Percentiles rank a stretch among this genome's conserved stretches.
Conservation (phyloP, 306 rosid genomes). For the Pueraria montana region DNA sequence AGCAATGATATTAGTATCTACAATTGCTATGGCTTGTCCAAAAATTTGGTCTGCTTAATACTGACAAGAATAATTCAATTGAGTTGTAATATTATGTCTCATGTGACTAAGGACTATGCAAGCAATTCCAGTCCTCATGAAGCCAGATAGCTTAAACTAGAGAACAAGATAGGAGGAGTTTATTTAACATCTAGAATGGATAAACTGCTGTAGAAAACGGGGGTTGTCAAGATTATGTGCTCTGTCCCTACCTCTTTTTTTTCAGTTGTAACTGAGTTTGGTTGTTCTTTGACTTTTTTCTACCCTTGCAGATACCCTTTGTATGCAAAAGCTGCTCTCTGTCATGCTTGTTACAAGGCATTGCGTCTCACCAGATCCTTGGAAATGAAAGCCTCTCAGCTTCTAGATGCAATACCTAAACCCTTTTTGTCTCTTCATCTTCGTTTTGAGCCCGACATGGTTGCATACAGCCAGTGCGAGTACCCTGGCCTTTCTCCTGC, state of each 20-base stretch:
- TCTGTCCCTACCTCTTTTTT: neutral
- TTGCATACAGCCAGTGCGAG: conserved; percentile 92
- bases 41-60: conserved; percentile 10
- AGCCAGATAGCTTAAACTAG: neutral
- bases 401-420: conserved; percentile 90
- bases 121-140: neutral
- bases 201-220: neutral
- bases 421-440: conserved; percentile 93
- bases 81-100: conserved; percentile 14
- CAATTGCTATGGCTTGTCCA: conserved; percentile 8
- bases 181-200: conserved; percentile 4
- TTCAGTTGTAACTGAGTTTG: neutral
- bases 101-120: neutral
- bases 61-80: conserved; percentile 13
- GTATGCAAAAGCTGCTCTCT: conserved; percentile 89
- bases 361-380: conserved; percentile 76
- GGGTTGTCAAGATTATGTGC: neutral
- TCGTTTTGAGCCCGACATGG: conserved; percentile 97
- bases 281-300: neutral
- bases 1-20: neutral
- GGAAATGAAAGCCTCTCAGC: conserved; percentile 86
- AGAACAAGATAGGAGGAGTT: neutral
- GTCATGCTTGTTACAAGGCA: conserved; percentile 95
- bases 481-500: conserved; percentile 71
- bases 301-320: conserved; percentile 71